Evolutionary conservation across 139 green algal genomes (phyloP).

Genomic region (Chlamydomonas applanata): DNA sequence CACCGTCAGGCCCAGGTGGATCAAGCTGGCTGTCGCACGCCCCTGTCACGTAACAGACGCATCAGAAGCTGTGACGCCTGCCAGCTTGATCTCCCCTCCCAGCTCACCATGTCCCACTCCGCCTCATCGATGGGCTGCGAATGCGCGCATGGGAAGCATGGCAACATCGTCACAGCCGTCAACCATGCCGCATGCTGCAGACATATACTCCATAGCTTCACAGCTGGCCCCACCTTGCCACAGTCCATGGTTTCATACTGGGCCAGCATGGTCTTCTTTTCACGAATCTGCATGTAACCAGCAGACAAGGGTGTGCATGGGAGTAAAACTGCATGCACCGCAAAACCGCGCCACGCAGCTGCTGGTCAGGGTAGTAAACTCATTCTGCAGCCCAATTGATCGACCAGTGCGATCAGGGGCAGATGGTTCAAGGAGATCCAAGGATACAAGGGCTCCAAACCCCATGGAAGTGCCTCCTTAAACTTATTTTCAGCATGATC

Average conservation of each 20-base stretch:
- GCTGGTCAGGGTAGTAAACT: not conserved
- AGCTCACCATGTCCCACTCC: conserved; percentile 81
- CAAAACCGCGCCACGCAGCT: not conserved
- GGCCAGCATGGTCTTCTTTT: conserved; percentile 63
- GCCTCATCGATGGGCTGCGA: conserved; percentile 79
- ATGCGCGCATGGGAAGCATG: no score
- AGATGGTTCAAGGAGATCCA: not conserved
- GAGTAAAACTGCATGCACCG: not conserved
- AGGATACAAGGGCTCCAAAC: no score
- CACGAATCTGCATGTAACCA: conserved; percentile 42
- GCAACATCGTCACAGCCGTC: no score
- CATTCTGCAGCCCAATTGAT: not conserved
- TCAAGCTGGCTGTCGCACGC: not conserved
- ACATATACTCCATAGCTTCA: no score
- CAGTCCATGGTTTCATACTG: conserved; percentile 74
- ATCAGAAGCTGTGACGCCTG: no score
- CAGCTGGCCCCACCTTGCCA: conserved; percentile 42
- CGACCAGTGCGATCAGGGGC: not conserved
- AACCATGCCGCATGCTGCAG: no score
- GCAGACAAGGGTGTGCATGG: not conserved
- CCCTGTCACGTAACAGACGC: not conserved
- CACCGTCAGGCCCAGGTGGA: no score
- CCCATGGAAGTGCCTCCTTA: no score
- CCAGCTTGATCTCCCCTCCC: no score
- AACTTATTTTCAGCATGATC: no score